These are phyloP conservation scores for Cryphonectria naterciae DNA, from an alignment of 2,329 filamentous ascomycete genomes.

Conservation along the genomic window DNA sequence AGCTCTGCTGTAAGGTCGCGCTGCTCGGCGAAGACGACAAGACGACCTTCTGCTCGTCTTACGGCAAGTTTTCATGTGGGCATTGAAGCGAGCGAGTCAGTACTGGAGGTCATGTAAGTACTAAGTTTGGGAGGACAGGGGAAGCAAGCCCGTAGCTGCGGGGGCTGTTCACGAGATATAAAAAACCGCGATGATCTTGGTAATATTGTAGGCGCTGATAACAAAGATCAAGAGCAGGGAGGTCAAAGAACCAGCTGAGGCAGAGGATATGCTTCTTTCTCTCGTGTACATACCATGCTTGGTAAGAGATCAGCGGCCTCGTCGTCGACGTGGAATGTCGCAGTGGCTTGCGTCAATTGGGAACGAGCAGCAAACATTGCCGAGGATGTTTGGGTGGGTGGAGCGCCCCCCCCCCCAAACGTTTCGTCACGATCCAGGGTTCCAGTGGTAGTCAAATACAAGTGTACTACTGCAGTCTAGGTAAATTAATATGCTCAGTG, in stretches of 20 bases:
- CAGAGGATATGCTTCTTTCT: too few relatives aligned
- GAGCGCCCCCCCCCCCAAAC: neutral
- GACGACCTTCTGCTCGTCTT: slow-evolving; percentile 3
- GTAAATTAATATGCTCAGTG: neutral
- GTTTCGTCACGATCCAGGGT: neutral
- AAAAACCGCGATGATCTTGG: too few relatives aligned
- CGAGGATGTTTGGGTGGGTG: slow-evolving; percentile 4
- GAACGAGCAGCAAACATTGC: neutral
- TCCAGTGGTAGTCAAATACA: too few relatives aligned
- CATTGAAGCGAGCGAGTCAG: slow-evolving; percentile 7
- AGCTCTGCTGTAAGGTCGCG: neutral
- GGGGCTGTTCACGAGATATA: neutral
- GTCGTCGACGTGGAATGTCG: neutral
- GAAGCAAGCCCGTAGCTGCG: neutral
- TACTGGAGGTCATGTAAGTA: neutral
- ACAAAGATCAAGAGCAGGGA: too few relatives aligned
- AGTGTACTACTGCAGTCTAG: neutral
- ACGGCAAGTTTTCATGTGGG: slow-evolving; percentile 1
- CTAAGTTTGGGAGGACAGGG: neutral
- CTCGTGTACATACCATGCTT: neutral
- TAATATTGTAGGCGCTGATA: too few relatives aligned
- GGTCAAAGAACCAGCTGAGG: neutral
- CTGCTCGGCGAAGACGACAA: slow-evolving; percentile 3
- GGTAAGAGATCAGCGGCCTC: slow-evolving; percentile 2
- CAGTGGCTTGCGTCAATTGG: slow-evolving; percentile 1